A percentile compares a stretch with the other conserved stretches of the same genome.
These are phyloP conservation scores for Phytophthora idaei DNA, from an alignment of 352 stramenopile genomes.

Conservation along the genomic window DNA sequence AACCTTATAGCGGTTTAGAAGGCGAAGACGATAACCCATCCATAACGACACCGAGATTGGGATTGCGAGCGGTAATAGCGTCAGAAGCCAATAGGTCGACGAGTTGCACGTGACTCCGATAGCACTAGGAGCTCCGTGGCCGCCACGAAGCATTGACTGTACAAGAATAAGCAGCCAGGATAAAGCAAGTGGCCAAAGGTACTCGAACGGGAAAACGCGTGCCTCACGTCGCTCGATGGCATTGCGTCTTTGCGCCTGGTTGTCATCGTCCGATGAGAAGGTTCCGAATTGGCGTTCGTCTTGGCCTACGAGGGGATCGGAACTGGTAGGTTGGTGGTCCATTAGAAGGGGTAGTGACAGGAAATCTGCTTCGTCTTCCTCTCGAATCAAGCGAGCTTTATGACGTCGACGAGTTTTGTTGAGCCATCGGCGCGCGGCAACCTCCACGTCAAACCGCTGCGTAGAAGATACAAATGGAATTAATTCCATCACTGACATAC, in stretches of 20 bases:
- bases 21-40: constrained; percentile 51
- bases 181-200: constrained; percentile 51
- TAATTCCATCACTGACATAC: background rate
- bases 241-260: constrained; percentile 26
- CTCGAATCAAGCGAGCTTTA: constrained; percentile 40
- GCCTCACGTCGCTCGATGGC: constrained; percentile 46
- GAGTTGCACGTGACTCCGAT: constrained; percentile 94
- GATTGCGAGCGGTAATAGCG: constrained; percentile 73
- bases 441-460: constrained; percentile 62
- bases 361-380: constrained; percentile 69
- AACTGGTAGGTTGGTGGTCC: constrained; percentile 19
- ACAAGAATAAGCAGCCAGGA: constrained; percentile 69
- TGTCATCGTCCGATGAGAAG: constrained; percentile 47
- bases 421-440: constrained; percentile 66
- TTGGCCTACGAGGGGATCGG: constrained; percentile 13
- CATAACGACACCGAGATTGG: constrained; percentile 55
- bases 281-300: constrained; percentile 41
- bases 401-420: constrained; percentile 52
- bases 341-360: constrained; percentile 50
- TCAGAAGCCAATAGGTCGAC: constrained; percentile 91
- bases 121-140: constrained; percentile 61
- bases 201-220: constrained; percentile 49
- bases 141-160: constrained; percentile 66
- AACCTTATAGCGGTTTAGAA: constrained; percentile 67
- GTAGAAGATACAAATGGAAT: constrained; percentile 9